Conservation (phyloP, 768 basidiomycete genomes). For the Tylopilus rubrobrunneus region DNA sequence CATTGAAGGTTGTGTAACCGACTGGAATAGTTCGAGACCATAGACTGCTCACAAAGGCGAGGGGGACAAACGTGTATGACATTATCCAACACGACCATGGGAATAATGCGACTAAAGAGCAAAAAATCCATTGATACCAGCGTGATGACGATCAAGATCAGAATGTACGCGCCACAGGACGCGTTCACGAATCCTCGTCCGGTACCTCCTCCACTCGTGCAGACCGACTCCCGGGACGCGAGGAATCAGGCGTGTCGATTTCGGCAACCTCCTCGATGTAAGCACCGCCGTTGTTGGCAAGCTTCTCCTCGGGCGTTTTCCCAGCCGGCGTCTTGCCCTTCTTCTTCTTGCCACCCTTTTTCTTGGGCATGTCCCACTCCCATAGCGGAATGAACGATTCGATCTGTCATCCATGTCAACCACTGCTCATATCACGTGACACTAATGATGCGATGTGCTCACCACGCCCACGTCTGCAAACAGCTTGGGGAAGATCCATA, state of each 20-base stretch:
- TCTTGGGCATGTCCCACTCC: constrained; percentile 90
- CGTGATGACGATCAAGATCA: too few relatives aligned
- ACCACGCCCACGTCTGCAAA: constrained; percentile 98
- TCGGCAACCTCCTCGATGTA: constrained; percentile 34
- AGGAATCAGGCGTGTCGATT: constrained; percentile 30
- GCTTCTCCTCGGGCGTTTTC: constrained; percentile 36
- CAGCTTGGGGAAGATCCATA: constrained; percentile 98
- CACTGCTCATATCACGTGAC: background rate
- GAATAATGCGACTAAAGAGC: too few relatives aligned
- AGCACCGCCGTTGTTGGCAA: constrained; percentile 40
- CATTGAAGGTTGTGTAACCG: too few relatives aligned
- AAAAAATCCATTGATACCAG: too few relatives aligned
- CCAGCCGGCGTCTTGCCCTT: constrained; percentile 38
- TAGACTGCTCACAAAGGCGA: too few relatives aligned
- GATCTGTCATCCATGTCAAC: constrained; percentile 49
- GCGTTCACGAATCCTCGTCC: constrained; percentile 35
- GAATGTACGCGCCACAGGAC: background rate
- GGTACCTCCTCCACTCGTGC: constrained; percentile 45
- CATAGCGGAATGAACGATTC: constrained; percentile 98
- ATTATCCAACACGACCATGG: too few relatives aligned
- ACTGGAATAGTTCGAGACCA: too few relatives aligned
- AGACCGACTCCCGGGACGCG: constrained; percentile 33
- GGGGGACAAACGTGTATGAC: too few relatives aligned
- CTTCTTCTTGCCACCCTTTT: constrained; percentile 66
- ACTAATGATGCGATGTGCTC: too few relatives aligned